These are phyloP conservation scores for Fusarium longipes DNA, from an alignment of 2,329 filamentous ascomycete genomes.

Conservation along the genomic window DNA sequence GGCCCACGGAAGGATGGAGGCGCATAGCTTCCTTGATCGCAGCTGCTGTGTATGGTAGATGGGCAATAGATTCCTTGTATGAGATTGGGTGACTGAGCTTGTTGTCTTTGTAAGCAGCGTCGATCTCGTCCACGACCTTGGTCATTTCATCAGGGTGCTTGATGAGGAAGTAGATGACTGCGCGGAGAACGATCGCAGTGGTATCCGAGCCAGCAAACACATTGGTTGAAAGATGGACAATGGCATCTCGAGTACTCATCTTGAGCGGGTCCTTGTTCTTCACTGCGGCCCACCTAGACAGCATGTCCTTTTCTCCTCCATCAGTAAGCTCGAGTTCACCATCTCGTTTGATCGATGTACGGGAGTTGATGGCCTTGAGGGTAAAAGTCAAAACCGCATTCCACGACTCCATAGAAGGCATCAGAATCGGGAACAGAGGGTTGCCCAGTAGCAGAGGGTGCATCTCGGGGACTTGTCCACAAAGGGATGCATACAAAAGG, in stretches of 20 bases:
- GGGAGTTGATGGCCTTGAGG: neutral
- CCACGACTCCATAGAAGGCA: neutral
- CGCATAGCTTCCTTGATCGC: constrained; percentile 37
- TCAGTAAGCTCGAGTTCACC: neutral
- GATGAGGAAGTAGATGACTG: neutral
- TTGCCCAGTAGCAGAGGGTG: neutral
- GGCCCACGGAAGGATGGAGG: constrained; percentile 31
- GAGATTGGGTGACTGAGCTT: neutral
- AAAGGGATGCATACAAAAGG: neutral
- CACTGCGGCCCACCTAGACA: neutral
- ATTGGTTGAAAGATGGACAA: neutral
- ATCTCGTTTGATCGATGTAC: neutral
- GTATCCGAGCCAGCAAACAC: neutral
- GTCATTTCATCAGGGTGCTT: neutral
- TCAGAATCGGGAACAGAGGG: neutral
- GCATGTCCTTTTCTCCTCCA: neutral
- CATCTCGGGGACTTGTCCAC: neutral
- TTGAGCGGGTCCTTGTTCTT: neutral
- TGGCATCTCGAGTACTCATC: neutral
- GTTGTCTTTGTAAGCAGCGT: neutral
- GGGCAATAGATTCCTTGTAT: neutral
- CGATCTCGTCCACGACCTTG: neutral
- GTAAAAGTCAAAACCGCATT: neutral
- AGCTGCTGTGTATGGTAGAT: constrained; percentile 25
- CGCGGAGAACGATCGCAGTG: neutral